Base-by-base conservation (phyloP, 176 grass and related monocot genomes). In the Carex scoparia region DNA sequence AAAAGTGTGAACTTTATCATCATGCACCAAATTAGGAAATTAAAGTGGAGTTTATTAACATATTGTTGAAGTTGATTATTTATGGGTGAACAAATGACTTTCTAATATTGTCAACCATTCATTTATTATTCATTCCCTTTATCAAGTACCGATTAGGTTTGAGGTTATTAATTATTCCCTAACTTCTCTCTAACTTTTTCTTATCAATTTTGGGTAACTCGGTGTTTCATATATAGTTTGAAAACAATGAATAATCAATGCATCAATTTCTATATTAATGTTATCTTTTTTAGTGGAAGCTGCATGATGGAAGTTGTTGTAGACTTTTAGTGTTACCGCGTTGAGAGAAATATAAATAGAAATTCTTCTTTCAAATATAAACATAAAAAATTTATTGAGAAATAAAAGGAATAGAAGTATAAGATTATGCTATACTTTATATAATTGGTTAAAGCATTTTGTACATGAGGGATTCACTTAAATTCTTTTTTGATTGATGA, bases 51-150 rank as follows among this genome's bases (percentile, higher is more conserved):
- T 51, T 30, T 31, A 27, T 31, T 75, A 51, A 28, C 0, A 0
- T 13, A 8, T 53, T 75, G 44, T 75, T 55, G 72, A 31, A 9
- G 72, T 54, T 76, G 19, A 76, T 76, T n/a, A 32, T 14, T 76
- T 76, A 10, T 76, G 5, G 72, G 46, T 76, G 72, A 76, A 76
- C 72, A 54, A 31, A 76, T 31, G 9, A 76, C 48, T 76, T 76
- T 76, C 72, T 54, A 55, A 55, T 51, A 76, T 11, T 9, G 0
- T 72, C 37, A 30, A n/a, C 58, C 18, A 38, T 72, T 72, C 40
- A 72, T 72, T 72, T 44, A 48, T 48, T 72, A 18, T 70, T 40
- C 67, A 18, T 70, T 40, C 67, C 2, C 1, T 1, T 46, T 49
- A 8, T 72, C 69, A 49, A 46, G 38, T 76, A 31, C 44, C 23